A percentile compares a stretch with the other conserved stretches of the same genome.
Conservation (phyloP, 495 filamentous ascomycete genomes). For the Antarctomyces pellizariae region DNA sequence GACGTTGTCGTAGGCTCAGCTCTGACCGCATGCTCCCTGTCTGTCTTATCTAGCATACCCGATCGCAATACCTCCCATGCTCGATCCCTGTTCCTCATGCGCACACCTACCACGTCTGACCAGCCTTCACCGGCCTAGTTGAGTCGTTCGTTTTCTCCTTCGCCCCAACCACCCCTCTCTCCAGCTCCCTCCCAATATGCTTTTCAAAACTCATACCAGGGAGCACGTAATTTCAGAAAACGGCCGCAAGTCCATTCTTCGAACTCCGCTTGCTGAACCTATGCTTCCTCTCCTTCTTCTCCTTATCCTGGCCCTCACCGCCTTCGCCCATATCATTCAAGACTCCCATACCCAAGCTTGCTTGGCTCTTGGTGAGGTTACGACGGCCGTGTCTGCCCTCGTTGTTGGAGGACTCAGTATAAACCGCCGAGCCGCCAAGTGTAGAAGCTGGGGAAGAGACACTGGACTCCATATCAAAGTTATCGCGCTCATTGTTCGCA, state of each 20-base stretch:
- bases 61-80: no score
- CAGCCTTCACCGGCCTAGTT: no score
- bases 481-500: conserved; percentile 44
- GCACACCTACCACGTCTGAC: no score
- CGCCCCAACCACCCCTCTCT: no score
- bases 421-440: conserved; percentile 24
- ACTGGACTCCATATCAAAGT: conserved; percentile 46
- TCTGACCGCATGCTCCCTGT: no score
- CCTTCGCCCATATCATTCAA: no score
- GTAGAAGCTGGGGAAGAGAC: conserved; percentile 60
- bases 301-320: conserved; percentile 20
- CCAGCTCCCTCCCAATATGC: no score
- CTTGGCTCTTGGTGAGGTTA: conserved; percentile 29
- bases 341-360: no score
- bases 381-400: conserved; percentile 26
- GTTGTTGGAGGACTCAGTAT: conserved; percentile 18
- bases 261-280: conserved; percentile 77
- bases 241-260: conserved; percentile 69
- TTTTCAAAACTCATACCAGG: background rate
- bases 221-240: conserved; percentile 29
- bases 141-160: no score
- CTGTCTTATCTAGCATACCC: no score
- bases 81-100: no score
- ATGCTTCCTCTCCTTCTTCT: conserved; percentile 31
- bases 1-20: no score